Evolutionary conservation across 495 filamentous ascomycete genomes (phyloP), one percentile per base, ranked within the genome.

Genomic region (Amorphotheca resinae): DNA sequence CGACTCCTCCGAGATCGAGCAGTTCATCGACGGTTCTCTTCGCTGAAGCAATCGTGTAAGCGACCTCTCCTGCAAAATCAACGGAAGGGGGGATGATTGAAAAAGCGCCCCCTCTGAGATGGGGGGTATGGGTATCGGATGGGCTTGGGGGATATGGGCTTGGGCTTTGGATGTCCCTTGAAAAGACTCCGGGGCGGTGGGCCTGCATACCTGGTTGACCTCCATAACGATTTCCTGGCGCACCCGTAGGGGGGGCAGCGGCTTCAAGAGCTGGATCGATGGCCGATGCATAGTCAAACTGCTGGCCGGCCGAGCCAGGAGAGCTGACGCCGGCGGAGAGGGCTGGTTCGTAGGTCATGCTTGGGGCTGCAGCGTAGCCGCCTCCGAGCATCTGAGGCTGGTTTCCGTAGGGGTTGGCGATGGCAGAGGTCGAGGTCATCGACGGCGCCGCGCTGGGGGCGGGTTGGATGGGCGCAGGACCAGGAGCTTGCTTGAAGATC

Each of bases 401-500:
- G 56, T 58, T 38, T 52, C 50, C 45, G 58, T 55, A 56, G 32
- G 48, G 55, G 41, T 57, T 41, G 41, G 57, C 42, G 46, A 59
- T 39, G 40, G 59, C 47, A 32, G 60, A 31, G 30, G 56, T 38
- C 36, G 60, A 23, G 15, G 46, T 30, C 48, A 44, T 28, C 12
- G 45, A 41, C 22, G 55, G 51, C 26, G 47, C 57, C 53, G 59
- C 51, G 59, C 51, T 56, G 52, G 46, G 61, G 8, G 62, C 81
- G 47, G 84, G 82, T 59, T 89, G 85, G 49, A 93, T 86, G 39
- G 77, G 72, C 32, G 82, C 69, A 12, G 84, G 82, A 15, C 78
- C 77, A 37, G 82, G 79, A 54, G 87, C 83, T 54, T 80, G 75
- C 62, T 93, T 93, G 68, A 98, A 98, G 48, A 96, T 93, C 28